A percentile compares a stretch with the other conserved stretches of the same genome.
Evolutionary conservation across 164 flowering plant genomes (phyloP).

Genomic region (Pachysandra terminalis): DNA sequence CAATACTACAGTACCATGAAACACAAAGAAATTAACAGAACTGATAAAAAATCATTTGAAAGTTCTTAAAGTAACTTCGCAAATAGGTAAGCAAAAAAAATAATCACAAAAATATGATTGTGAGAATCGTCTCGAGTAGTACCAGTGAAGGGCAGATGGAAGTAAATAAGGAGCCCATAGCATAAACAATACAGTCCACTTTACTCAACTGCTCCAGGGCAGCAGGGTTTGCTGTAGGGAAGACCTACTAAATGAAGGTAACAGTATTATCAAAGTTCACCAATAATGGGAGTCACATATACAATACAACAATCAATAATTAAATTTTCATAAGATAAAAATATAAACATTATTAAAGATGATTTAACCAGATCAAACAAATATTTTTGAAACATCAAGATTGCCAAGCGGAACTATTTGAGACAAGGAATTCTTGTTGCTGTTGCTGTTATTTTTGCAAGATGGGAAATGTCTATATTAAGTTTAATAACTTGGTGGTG

Average conservation of each 20-base stretch:
- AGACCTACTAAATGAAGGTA: slow-evolving; percentile 51
- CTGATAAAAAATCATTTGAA: neutral
- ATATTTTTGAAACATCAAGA: no score
- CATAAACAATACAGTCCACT: slow-evolving; percentile 86
- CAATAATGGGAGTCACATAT: neutral
- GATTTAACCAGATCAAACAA: neutral
- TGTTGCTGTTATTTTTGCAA: no score
- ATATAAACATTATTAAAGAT: neutral
- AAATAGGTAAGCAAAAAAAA: neutral
- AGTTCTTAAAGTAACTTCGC: neutral
- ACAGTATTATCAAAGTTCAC: neutral
- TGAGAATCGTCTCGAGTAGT: slow-evolving; percentile 12
- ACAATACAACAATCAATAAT: neutral
- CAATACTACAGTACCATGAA: no score
- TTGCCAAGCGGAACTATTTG: no score
- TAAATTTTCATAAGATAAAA: neutral
- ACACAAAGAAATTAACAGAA: neutral
- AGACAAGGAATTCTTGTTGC: no score
- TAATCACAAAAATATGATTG: neutral
- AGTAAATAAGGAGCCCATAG: slow-evolving; percentile 96
- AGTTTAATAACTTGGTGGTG: no score
- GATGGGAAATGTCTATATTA: no score
- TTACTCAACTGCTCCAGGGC: slow-evolving; percentile 71
- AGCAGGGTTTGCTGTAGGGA: slow-evolving; percentile 64
- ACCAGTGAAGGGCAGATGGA: slow-evolving; percentile 97